phyloP scores from a whole-genome alignment of 768 basidiomycete genomes.

The Atractiella rhizophila region DNA sequence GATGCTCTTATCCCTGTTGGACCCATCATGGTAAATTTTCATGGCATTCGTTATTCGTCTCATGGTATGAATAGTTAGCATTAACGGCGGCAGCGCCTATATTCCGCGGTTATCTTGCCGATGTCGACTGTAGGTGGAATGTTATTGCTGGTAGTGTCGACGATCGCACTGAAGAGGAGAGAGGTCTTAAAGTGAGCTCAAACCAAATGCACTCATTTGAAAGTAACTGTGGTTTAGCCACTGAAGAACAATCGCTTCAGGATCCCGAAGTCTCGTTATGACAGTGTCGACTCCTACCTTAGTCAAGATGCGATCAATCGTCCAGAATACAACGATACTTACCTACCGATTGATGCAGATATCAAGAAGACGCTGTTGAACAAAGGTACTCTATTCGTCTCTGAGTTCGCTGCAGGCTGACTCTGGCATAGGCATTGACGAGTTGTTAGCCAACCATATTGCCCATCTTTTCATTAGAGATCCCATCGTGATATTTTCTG shows the following conservation, averaged over 20 bases:
- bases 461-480: constrained; percentile 94
- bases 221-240: constrained; percentile 29
- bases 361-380: constrained; percentile 47
- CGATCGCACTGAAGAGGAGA: constrained; percentile 83
- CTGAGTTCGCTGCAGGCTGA: not conserved
- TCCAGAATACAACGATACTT: constrained; percentile 77
- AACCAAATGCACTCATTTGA: not conserved
- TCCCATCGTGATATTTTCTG: constrained; percentile 80
- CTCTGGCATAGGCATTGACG: constrained; percentile 76
- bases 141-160: constrained; percentile 97
- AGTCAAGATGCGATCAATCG: constrained; percentile 65
- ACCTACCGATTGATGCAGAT: constrained; percentile 46
- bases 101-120: constrained; percentile 80
- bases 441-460: constrained; percentile 64
- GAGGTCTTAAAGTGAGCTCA: constrained; percentile 46
- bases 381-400: constrained; percentile 32
- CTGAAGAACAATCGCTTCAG: constrained; percentile 42
- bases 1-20: constrained; percentile 87
- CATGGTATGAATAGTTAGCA: constrained; percentile 37
- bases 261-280: constrained; percentile 93
- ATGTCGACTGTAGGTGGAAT: constrained; percentile 96
- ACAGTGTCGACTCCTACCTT: constrained; percentile 81
- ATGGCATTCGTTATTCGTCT: not conserved
- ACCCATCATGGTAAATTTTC: constrained; percentile 58
- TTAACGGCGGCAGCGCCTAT: constrained; percentile 81